phyloP scores from a whole-genome alignment of 352 stramenopile species.

The Thalassiosira ordinaria region DNA sequence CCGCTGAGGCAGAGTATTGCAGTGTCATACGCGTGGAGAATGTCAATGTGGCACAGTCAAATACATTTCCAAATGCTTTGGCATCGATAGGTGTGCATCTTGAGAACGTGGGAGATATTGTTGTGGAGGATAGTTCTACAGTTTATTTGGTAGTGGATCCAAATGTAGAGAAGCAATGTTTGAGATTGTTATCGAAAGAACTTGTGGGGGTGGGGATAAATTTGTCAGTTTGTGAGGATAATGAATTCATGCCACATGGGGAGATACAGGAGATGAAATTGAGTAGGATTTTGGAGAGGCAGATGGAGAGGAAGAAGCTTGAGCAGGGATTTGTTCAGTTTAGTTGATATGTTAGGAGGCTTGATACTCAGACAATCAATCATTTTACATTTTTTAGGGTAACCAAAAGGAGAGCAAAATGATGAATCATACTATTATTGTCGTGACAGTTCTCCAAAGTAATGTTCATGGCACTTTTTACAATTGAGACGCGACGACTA shows the following conservation, averaged over 20 bases:
- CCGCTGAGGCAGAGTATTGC: conserved; percentile 46
- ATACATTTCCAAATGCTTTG: conserved; percentile 47
- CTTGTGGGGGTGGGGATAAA: conserved; percentile 38
- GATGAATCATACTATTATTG: too few relatives aligned
- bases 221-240: conserved; percentile 29
- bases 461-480: too few relatives aligned
- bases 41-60: conserved; percentile 45
- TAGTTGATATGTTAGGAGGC: too few relatives aligned
- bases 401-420: too few relatives aligned
- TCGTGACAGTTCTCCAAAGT: too few relatives aligned
- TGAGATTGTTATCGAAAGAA: conserved; percentile 54
- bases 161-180: conserved; percentile 34
- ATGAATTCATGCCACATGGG: conserved; percentile 54
- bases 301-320: conserved; percentile 45
- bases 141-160: conserved; percentile 52
- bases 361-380: too few relatives aligned
- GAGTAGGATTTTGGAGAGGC: conserved; percentile 42
- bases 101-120: conserved; percentile 53
- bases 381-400: too few relatives aligned
- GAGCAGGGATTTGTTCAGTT: conserved; percentile 51
- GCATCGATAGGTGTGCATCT: conserved; percentile 46
- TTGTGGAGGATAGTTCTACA: conserved; percentile 32
- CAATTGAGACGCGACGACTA: too few relatives aligned
- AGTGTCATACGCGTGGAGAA: conserved; percentile 44
- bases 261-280: conserved; percentile 57